phyloP scores from a whole-genome alignment of 2,329 filamentous ascomycete species.

The Torrubiella hemipterigena region DNA sequence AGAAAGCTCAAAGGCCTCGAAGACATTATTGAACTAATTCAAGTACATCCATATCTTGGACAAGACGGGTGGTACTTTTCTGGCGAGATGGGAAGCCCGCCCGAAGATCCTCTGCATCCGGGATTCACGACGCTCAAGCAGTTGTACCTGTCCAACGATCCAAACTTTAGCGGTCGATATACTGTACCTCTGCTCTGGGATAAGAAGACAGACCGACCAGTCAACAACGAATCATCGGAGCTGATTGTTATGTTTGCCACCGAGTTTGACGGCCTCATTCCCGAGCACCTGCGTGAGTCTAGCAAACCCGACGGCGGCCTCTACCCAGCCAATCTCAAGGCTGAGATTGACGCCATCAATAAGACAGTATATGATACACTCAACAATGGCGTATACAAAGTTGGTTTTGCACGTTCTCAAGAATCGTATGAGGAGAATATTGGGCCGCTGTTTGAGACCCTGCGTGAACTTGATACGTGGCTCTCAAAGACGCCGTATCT shows the following conservation, averaged over 20 bases:
- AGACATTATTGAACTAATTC: constrained; percentile 54
- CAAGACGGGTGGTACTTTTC: constrained; percentile 42
- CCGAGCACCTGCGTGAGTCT: constrained; percentile 36
- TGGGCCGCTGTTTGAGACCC: constrained; percentile 45
- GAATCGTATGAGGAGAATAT: constrained; percentile 53
- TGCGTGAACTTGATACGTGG: constrained; percentile 51
- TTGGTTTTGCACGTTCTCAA: constrained; percentile 56
- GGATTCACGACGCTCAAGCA: constrained; percentile 55
- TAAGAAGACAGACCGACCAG: constrained; percentile 55
- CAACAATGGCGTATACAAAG: constrained; percentile 39
- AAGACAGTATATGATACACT: constrained; percentile 50
- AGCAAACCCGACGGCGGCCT: constrained; percentile 39
- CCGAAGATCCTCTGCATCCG: constrained; percentile 46
- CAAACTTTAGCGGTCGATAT: constrained; percentile 56
- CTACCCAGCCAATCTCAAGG: constrained; percentile 39
- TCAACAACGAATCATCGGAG: constrained; percentile 74
- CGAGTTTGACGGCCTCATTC: constrained; percentile 54
- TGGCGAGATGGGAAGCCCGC: constrained; percentile 32
- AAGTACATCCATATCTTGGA: constrained; percentile 54
- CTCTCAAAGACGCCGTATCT: constrained; percentile 42
- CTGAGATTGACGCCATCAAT: constrained; percentile 53
- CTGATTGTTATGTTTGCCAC: constrained; percentile 76
- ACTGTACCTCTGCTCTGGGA: constrained; percentile 67
- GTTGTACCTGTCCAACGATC: constrained; percentile 57
- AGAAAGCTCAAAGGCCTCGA: constrained; percentile 64